Evolutionary conservation across 495 filamentous ascomycete genomes (phyloP), one percentile per base, ranked within the genome.

Genomic region (Mytilinidion resinicola): DNA sequence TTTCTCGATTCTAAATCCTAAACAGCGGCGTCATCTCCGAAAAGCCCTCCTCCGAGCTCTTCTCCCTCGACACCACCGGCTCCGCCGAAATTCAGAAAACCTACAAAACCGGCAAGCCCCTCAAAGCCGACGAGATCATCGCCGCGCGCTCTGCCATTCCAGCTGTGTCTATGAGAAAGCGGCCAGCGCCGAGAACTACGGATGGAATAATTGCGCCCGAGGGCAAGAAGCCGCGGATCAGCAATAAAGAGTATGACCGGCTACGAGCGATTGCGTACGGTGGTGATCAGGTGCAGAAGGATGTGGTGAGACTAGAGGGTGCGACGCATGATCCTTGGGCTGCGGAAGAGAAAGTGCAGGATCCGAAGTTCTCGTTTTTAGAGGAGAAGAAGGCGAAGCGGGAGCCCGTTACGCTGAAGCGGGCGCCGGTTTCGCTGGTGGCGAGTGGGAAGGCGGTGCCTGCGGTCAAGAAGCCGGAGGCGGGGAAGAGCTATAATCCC

Each of bases 91-190:
- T 91, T 46, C 75, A 77, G 35, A 84, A 85, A 68, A 73, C 78
- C 55, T 78, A 82, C 64, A 72, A 81, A 42, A 87, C 88, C 67
- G 70, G 72, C 42, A 95, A 93, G 71, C 76, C 80, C 11, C 80
- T 97, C 53, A 95, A 89, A 72, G 80, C 84, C 52, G 91, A 97
- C 61, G 87, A 96, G 69, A 97, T 98, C 57, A 82, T 98, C 52
- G 85, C 89, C 4, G 79, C 83, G 60, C 83, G 93, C 41, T 95
- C 90, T 38, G 87, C 83, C 4, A 79, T 96, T 20, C 86, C 89
- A 0, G 84, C 85, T 4, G 81, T 97, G 1, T 79, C 86, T 20
- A 77, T 80, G 35, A 80, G 84, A 59, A 98, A 96, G 73, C 83
- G 93, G 33, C 64, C 80, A 12, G 82, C 80, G n/a, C 82, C 78